These are phyloP conservation scores for Colletotrichum eremochloae DNA, from an alignment of 2,329 filamentous ascomycete genomes.

Conservation along the genomic window DNA sequence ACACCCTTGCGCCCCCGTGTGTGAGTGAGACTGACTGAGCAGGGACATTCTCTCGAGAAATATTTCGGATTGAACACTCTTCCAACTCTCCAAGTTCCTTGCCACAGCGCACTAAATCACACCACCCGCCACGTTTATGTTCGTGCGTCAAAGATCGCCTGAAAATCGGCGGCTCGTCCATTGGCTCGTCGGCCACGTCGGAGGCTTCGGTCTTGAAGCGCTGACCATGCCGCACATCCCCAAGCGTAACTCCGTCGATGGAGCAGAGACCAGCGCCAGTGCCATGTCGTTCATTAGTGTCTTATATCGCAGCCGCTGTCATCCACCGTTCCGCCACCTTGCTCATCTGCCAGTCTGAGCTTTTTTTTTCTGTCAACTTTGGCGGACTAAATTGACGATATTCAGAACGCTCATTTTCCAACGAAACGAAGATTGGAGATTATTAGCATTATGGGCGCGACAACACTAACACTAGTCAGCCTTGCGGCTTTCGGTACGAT, in stretches of 20 bases:
- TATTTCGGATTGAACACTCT: conserved; percentile 26
- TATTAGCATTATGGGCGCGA: conserved; percentile 18
- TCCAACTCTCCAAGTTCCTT: conserved; percentile 2
- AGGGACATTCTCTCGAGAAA: conserved; percentile 3
- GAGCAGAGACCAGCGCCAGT: conserved; percentile 5
- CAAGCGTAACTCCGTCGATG: conserved; percentile 38
- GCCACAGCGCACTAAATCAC: conserved; percentile 28
- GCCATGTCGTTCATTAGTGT: conserved; percentile 17
- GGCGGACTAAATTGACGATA: neutral
- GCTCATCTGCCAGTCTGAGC: neutral
- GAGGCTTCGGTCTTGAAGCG: conserved; percentile 31
- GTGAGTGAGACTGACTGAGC: neutral
- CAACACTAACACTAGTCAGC: conserved; percentile 16
- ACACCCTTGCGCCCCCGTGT: neutral
- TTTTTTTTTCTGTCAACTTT: neutral
- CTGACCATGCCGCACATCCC: conserved; percentile 41
- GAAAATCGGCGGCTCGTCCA: conserved; percentile 35
- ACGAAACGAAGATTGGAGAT: neutral
- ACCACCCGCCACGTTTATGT: conserved; percentile 13
- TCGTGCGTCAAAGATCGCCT: conserved; percentile 32
- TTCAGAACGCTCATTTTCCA: neutral
- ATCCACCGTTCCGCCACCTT: neutral
- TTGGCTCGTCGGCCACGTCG: conserved; percentile 40
- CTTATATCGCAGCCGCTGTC: conserved; percentile 29
- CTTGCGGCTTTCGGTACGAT: conserved; percentile 26